These are phyloP conservation scores for Populus hybrid DNA, from an alignment of 441 rosid genomes.

Conservation along the genomic window DNA sequence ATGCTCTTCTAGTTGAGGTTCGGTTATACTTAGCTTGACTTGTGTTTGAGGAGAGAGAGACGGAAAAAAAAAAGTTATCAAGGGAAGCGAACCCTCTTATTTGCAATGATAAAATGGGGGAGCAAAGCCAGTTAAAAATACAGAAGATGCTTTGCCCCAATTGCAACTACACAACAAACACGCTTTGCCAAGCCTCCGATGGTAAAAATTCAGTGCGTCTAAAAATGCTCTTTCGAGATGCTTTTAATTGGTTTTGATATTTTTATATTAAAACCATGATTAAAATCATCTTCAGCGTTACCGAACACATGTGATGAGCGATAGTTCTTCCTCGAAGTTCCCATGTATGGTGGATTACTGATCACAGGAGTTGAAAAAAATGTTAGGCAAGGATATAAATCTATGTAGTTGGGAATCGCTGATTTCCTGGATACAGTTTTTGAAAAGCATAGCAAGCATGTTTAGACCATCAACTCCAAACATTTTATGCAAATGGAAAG, in stretches of 20 bases:
- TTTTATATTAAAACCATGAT: too few relatives aligned
- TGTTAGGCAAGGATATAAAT: too few relatives aligned
- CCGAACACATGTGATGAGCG: too few relatives aligned
- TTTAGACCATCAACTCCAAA: background rate
- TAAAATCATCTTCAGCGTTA: too few relatives aligned
- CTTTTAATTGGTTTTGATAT: too few relatives aligned
- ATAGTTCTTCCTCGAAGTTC: too few relatives aligned
- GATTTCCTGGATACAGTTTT: background rate
- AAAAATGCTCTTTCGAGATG: too few relatives aligned
- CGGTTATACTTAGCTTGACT: background rate
- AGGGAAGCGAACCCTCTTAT: too few relatives aligned
- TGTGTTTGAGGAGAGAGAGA: background rate
- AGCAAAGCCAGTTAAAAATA: background rate
- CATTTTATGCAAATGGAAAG: background rate
- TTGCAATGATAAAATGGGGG: background rate
- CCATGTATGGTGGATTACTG: background rate
- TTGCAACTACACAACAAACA: too few relatives aligned
- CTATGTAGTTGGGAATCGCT: background rate
- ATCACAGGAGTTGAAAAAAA: background rate
- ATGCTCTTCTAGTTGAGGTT: background rate
- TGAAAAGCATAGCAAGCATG: background rate
- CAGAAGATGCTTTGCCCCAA: background rate
- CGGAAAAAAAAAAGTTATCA: too few relatives aligned
- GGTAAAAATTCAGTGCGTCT: too few relatives aligned
- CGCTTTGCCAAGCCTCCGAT: background rate